These are phyloP conservation scores for Macrophomina phaseolina DNA, from an alignment of 2,329 filamentous ascomycete genomes.

Conservation along the genomic window DNA sequence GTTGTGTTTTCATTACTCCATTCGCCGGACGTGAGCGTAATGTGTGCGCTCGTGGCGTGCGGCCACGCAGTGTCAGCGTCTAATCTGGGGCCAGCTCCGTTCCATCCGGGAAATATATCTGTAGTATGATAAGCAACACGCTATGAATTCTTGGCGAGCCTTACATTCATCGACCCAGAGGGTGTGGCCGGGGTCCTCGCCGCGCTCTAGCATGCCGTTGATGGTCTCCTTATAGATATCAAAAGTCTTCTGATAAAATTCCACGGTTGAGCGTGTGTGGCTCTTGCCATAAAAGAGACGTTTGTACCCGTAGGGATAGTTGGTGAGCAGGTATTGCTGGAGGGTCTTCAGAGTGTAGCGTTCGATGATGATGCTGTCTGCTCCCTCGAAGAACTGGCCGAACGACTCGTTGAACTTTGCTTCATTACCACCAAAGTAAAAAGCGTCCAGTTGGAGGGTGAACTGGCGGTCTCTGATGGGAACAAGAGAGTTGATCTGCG, in stretches of 20 bases:
- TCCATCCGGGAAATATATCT: conserved; percentile 23
- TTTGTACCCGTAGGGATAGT: conserved; percentile 27
- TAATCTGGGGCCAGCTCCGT: conserved; percentile 10
- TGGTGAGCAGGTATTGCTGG: conserved; percentile 24
- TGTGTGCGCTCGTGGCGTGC: conserved; percentile 22
- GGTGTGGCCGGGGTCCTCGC: conserved; percentile 24
- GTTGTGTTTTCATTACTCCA: conserved; percentile 23
- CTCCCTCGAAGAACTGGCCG: conserved; percentile 13
- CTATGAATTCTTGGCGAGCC: not conserved
- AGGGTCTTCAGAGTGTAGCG: conserved; percentile 21
- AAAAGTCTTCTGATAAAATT: conserved; percentile 23
- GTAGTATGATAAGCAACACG: not conserved
- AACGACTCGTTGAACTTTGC: conserved; percentile 19
- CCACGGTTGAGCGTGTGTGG: conserved; percentile 19
- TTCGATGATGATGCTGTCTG: not conserved
- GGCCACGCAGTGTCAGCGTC: conserved; percentile 18
- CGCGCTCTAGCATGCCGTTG: conserved; percentile 23
- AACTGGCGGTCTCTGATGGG: conserved; percentile 15
- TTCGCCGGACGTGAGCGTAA: conserved; percentile 22
- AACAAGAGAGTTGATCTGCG: conserved; percentile 9
- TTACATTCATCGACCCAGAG: conserved; percentile 24
- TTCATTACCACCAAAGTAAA: conserved; percentile 15
- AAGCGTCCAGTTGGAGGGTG: conserved; percentile 17
- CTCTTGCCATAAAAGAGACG: conserved; percentile 26
- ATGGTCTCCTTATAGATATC: conserved; percentile 23